phyloP scores from a whole-genome alignment of 1,139 yeast species.

The Pichia sp. region DNA sequence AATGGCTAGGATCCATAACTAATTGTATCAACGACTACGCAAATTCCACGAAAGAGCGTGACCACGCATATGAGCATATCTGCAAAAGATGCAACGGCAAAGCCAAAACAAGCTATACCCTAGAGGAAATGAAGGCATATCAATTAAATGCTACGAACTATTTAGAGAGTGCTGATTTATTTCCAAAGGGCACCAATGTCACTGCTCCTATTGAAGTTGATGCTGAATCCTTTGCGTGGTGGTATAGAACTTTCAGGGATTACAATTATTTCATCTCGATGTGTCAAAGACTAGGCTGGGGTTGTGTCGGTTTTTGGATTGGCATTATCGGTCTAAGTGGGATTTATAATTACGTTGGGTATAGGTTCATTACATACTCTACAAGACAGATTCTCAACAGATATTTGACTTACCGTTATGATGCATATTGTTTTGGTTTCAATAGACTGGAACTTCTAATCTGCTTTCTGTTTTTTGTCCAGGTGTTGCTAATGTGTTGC shows the following conservation, averaged over 20 bases:
- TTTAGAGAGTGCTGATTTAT: neutral
- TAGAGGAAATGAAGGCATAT: conserved; percentile 31
- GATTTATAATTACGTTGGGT: conserved; percentile 18
- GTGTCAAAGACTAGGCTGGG: conserved; percentile 39
- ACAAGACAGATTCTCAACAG: neutral
- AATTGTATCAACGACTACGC: conserved; percentile 34
- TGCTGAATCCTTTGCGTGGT: conserved; percentile 31
- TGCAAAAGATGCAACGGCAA: conserved; percentile 33
- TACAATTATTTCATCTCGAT: conserved; percentile 30
- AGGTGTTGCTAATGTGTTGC: conserved; percentile 36
- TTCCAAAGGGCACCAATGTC: conserved; percentile 20
- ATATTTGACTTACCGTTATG: conserved; percentile 24
- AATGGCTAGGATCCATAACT: conserved; percentile 40
- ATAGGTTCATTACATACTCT: conserved; percentile 6
- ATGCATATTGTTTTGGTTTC: conserved; percentile 40
- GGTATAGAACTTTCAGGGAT: conserved; percentile 33
- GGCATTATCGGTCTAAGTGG: conserved; percentile 31
- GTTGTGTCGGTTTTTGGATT: conserved; percentile 38
- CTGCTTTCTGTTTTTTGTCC: conserved; percentile 36
- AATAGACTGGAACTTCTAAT: conserved; percentile 45
- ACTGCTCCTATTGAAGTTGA: conserved; percentile 31
- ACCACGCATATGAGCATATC: conserved; percentile 38
- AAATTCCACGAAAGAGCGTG: conserved; percentile 25
- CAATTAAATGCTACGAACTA: conserved; percentile 31
- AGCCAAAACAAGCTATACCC: conserved; percentile 32